Conservation (phyloP, 345 rosid genomes). For the Arabis hirsuta region DNA sequence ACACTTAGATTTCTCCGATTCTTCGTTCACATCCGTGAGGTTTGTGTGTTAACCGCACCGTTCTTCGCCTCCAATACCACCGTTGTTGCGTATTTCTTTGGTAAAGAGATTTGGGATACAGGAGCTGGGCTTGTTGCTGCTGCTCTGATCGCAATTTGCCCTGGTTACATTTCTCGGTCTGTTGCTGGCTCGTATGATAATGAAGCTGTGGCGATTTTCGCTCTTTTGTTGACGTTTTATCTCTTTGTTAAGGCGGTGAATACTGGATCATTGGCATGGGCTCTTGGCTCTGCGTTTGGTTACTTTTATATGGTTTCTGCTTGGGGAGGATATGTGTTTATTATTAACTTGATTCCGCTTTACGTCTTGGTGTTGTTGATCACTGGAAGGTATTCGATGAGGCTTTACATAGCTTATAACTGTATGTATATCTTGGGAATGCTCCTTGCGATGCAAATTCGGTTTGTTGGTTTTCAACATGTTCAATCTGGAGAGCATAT, state of each 20-base stretch:
- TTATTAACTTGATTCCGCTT: slow-evolving; percentile 91
- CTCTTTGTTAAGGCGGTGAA: slow-evolving; percentile 92
- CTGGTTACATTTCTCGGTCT: slow-evolving; percentile 96
- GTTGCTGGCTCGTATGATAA: slow-evolving; percentile 98
- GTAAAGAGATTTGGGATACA: slow-evolving; percentile 95
- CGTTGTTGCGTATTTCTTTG: slow-evolving; percentile 90
- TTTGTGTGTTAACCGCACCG: slow-evolving; percentile 94
- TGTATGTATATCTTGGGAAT: slow-evolving; percentile 93
- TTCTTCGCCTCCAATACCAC: slow-evolving; percentile 97
- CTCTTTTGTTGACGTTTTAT: slow-evolving; percentile 83
- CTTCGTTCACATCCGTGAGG: slow-evolving; percentile 94
- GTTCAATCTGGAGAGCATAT: slow-evolving; percentile 99
- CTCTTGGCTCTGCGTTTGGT: slow-evolving; percentile 89
- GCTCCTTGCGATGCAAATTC: slow-evolving; percentile 98
- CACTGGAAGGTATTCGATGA: slow-evolving; percentile 94
- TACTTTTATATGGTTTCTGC: slow-evolving; percentile 99
- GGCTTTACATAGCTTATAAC: slow-evolving; percentile 91
- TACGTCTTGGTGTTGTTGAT: slow-evolving; percentile 90
- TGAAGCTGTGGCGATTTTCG: slow-evolving; percentile 95
- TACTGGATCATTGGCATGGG: slow-evolving; percentile 91
- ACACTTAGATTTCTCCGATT: slow-evolving; percentile 65
- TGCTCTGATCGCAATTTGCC: slow-evolving; percentile 84
- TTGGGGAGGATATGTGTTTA: slow-evolving; percentile 99
- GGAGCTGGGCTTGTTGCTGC: slow-evolving; percentile 98
- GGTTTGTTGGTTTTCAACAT: slow-evolving; percentile 98